Evolutionary conservation across 2,329 filamentous ascomycete species (phyloP), one percentile per base, ranked within the genome.

Genomic region (Akanthomyces uredinophilus): DNA sequence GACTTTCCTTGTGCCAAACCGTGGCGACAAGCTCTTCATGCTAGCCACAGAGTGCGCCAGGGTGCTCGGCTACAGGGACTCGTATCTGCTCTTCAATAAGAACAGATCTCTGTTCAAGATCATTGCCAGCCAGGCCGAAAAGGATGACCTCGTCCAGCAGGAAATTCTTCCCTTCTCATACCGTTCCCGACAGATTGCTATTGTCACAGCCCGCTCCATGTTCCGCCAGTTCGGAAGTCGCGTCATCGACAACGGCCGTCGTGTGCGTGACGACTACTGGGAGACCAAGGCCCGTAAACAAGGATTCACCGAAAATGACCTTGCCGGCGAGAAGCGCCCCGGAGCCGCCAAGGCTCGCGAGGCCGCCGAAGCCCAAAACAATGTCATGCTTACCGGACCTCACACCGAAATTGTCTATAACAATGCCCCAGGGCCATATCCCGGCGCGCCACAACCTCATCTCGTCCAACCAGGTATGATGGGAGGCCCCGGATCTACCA

Each of bases 1-100:
- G 66, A 98, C 94, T 1, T 99, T 99, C 74, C 86, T 91, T 66
- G 93, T 99, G 4, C 92, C 94, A 20, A 88, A 96, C 70, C 84
- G 95, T 68, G 92, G 91, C 32, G 89, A 96, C 67, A 97, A 97
- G 76, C 84, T 98, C 6, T 99, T 98, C 78, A 99, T 99, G 95
- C 85, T 99, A 58, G 95, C 95, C 41, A 99, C 95, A 18, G 95
- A 99, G 77, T 98, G 95, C 73, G 95, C 95, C 27, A 87, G 95
- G 67, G 92, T 97, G 4, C 81, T 98, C 24, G 91, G 92, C 52
- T 99, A 99, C 74, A 86, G 95, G 64, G 95, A 99, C 75, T 97
- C 93, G n/a, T 99, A 99, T 74, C 82, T 99, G 41, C 80, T 99
- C 18, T 99, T 99, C 81, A 98, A 98, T 83, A 97, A 98, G 79